Evolutionary conservation across 345 rosid species (phyloP), one percentile per base, ranked within the genome.

Genomic region (Arabidopsis arenosa): DNA sequence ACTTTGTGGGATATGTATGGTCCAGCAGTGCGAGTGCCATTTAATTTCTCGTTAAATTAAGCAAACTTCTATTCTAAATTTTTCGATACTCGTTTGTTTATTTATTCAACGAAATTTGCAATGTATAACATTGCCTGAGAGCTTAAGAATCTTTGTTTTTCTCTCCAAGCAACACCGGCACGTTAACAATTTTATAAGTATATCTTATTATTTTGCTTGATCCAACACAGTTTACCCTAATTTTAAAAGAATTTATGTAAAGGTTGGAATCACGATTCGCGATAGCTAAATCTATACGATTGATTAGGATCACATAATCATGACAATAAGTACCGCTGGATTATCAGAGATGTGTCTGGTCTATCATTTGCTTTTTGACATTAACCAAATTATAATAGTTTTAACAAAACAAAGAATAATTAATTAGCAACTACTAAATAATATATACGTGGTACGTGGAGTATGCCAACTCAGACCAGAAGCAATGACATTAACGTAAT

Each of bases 261-360:
- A 48, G 30, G 40, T 44, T 44, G 51, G 30, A 56, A 56, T 54
- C 44, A 69, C 66, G 66, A 23, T 40, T 39, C 39, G 33, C 41
- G 18, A 44, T 30, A 32, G 2, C 40, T 57, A 56, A 43, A 70
- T 48, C 43, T 32, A 0, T 43, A 41, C 12, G 45, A 37, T 26
- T 30, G 13, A 69, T 69, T 43, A 30, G 44, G 43, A 69, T 56
- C 18, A 56, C 64, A 28, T 2, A 28, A 28, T 28, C 30, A 28
- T 28, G 74, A 56, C 64, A 68, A 23, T 39, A 39, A 23, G 51
- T 53, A 23, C 49, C 37, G 72, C 51, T 68, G 72, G 62, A 39
- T 68, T 23, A 21, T 37, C 61, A 68, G 39, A 39, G 72, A 53
- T 51, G n/a, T 37, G 61, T 68, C 23, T 67, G 49, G 21, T 51